Evolutionary conservation across 176 grass and related monocot species (phyloP).

Genomic region (Ensete glaucum): DNA sequence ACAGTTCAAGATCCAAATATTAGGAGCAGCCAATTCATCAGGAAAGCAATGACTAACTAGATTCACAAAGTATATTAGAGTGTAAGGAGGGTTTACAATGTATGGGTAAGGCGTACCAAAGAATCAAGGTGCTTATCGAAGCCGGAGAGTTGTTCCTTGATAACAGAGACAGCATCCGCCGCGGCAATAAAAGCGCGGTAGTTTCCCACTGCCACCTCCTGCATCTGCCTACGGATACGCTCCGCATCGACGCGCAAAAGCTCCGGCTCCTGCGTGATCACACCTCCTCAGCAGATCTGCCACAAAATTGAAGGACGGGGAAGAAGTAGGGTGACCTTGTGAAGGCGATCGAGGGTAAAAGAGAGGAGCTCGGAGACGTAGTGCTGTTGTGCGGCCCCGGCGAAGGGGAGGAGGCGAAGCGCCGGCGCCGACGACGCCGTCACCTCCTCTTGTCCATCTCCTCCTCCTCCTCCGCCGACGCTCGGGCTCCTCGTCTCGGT

Average conservation of each 20-base stretch:
- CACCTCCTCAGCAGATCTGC: neutral
- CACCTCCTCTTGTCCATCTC: neutral
- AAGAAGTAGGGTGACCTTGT: constrained; percentile 44
- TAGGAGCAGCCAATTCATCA: too few species aligned
- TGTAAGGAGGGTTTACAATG: neutral
- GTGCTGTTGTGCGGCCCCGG: constrained; percentile 51
- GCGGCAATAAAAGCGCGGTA: constrained; percentile 91
- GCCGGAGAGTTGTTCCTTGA: constrained; percentile 71
- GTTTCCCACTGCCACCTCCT: constrained; percentile 98
- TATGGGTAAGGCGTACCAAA: constrained; percentile 36
- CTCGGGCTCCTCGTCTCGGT: neutral
- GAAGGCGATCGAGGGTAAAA: constrained; percentile 97
- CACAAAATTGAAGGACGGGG: constrained; percentile 2
- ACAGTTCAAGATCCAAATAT: too few species aligned
- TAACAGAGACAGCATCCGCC: constrained; percentile 85
- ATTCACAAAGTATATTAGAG: constrained; percentile 3
- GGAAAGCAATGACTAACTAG: neutral
- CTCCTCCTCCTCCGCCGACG: neutral
- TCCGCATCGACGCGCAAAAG: constrained; percentile 93
- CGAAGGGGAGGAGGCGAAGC: constrained; percentile 36
- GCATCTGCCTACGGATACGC: constrained; percentile 95
- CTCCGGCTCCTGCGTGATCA: constrained; percentile 78
- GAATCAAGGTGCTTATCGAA: constrained; percentile 85
- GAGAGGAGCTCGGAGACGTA: constrained; percentile 99
- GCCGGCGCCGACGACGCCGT: constrained; percentile 12